Evolutionary conservation across 371 early-diverging fungal species (phyloP), one percentile per base, ranked within the genome.

Genomic region (Enterocytospora artemiae): DNA sequence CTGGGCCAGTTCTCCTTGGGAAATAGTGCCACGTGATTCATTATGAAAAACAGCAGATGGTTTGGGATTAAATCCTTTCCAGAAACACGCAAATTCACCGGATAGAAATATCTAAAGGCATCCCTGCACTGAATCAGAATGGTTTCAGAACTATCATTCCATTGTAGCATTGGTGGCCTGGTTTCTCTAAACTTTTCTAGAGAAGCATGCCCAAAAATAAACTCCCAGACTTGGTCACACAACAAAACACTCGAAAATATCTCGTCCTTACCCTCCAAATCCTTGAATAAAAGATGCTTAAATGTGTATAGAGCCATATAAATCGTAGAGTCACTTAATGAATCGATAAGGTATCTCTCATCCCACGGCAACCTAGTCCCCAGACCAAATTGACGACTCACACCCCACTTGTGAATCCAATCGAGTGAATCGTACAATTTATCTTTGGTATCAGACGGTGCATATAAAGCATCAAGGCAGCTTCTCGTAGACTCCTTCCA

Each of bases 271-370:
- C 84, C 83, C 28, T 80, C 81, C 16, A 70, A 45, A 71, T 86
- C 85, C 18, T 28, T 48, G 62, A 93, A 95, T 44, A 99, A 82
- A 66, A 93, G 79, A 72, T 91, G 89, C 14, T 94, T 85, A 25
- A 97, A 85, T 32, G 97, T 94, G 82, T 97, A 99, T 83, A 96
- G 95, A 32, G 97, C 90, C 97, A 96, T 99, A 81, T 99, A 99
- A 71, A 99, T 96, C 39, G 97, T 96, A 22, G 95, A 94, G 77
- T 99, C 99, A 43, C 90, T 89, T 33, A 99, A 83, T 27, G 93
- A 91, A 82, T 99, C 99, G 67, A 99, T 91, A 72, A 99, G 81
- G 81, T 85, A 92, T 74, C 86, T 81, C 28, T 83, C 79, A 79
- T 98, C 97, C 93, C 93, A 96, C 24, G 96, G 97, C 61, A 97